Base-by-base conservation (phyloP, 306 rosid genomes). In the Dalbergia cultrata region DNA sequence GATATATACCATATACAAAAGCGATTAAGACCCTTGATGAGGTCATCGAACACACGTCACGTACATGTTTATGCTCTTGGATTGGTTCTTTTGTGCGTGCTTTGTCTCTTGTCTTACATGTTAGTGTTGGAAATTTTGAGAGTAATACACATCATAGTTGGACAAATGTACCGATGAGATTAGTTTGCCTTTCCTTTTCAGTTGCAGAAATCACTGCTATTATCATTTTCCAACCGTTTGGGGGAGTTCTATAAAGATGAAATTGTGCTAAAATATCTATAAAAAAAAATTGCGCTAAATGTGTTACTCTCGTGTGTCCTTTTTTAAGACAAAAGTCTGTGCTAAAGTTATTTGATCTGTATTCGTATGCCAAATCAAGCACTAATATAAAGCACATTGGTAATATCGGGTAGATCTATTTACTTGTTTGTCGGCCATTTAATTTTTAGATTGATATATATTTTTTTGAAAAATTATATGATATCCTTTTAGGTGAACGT, bases 11-110 rank as follows among this genome's bases (percentile, higher is more conserved):
- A 45, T 47, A 75, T 6, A 26, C 18, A 61, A 45, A 62, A 22
- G 70, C 10, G 70, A 75, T 59, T 61, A 44, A 75, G 47, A 75
- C 70, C 45, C 49, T 3, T 16, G 34, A 75, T 10, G 60, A 60
- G 59, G 47, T 45, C 70, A 75, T 14, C 1, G 33, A 17, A 14
- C 61, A 61, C 10, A 26, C n/a, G 79, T 45, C 79, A 61, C 9
- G 1, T 61, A 22, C 69, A 52, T 34, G n/a, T 19, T 44, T 17
- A 62, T 12, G 44, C 44, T 41, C 77, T 17, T 18, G 18, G 33
- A 74, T 57, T 58, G 69, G 58, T 8, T 58, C 58, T 16, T 74
- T 58, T 12, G 16, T 4, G 21, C 14, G 1, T 12, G 9, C 12
- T 54, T 73, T 73, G 19, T 19, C 67, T 39, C 67, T 57, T 39